A percentile compares a stretch with the other conserved stretches of the same genome.
These are phyloP conservation scores for Colletotrichum euphorbiae DNA, from an alignment of 2,329 filamentous ascomycete species.

Conservation along the genomic window DNA sequence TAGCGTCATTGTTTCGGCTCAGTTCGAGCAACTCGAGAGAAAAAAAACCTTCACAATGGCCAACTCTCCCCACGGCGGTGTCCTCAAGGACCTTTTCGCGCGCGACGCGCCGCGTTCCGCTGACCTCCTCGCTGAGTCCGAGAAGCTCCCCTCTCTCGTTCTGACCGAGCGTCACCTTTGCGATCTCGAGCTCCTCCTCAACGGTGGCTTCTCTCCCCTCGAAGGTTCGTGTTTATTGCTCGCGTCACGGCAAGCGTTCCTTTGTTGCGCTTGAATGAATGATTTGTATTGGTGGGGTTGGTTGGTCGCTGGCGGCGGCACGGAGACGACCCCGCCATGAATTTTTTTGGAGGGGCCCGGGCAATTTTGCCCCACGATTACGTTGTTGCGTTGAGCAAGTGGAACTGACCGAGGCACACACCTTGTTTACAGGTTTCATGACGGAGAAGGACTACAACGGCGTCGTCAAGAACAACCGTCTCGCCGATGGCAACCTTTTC, in stretches of 20 bases:
- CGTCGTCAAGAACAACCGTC: slow-evolving; percentile 88
- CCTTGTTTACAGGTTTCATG: slow-evolving; percentile 84
- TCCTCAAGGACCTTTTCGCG: slow-evolving; percentile 97
- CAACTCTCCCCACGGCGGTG: slow-evolving; percentile 84
- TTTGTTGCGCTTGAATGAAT: slow-evolving; percentile 2
- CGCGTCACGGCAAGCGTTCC: not conserved
- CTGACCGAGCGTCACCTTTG: slow-evolving; percentile 96
- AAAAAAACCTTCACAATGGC: slow-evolving; percentile 68
- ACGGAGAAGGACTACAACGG: slow-evolving; percentile 95
- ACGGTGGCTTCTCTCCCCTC: slow-evolving; percentile 96
- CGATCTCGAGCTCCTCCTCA: slow-evolving; percentile 96
- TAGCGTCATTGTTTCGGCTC: slow-evolving; percentile 3
- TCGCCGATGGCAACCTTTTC: slow-evolving; percentile 90
- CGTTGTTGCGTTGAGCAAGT: slow-evolving; percentile 21
- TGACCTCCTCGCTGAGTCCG: slow-evolving; percentile 85
- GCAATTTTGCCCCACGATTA: slow-evolving; percentile 31
- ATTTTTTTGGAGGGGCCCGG: slow-evolving; percentile 33
- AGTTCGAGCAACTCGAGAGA: not conserved
- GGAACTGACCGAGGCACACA: slow-evolving; percentile 31
- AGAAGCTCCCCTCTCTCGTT: slow-evolving; percentile 84
- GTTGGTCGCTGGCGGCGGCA: slow-evolving; percentile 26
- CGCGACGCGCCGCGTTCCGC: slow-evolving; percentile 87
- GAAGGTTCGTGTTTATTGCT: slow-evolving; percentile 72
- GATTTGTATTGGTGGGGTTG: slow-evolving; percentile 33
- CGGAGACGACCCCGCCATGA: slow-evolving; percentile 36